Evolutionary conservation across 345 rosid genomes (phyloP).

Genomic region (Brassica carinata): DNA sequence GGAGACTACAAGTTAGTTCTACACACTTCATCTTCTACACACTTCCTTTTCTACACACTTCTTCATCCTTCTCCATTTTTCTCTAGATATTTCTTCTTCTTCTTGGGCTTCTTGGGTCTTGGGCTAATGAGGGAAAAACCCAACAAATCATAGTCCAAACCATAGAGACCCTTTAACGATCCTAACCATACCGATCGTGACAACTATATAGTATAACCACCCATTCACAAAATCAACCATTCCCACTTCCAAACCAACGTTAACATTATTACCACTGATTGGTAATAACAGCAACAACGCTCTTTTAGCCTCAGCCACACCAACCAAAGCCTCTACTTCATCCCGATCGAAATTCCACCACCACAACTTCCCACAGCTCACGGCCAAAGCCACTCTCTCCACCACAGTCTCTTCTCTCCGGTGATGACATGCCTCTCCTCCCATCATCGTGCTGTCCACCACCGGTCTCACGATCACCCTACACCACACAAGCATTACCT

Average conservation of each 20-base stretch:
- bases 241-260: conserved; percentile 28
- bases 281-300: conserved; percentile 39
- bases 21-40: too few relatives aligned
- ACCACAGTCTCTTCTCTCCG: conserved; percentile 51
- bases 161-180: conserved; percentile 54
- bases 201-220: conserved; percentile 77
- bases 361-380: conserved; percentile 64
- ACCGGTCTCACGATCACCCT: conserved; percentile 64
- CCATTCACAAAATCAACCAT: conserved; percentile 57
- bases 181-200: conserved; percentile 71
- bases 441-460: conserved; percentile 60
- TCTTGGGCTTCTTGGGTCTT: too few relatives aligned
- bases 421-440: conserved; percentile 23
- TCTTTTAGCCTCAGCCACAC: conserved; percentile 53
- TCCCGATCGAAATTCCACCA: conserved; percentile 75
- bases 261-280: conserved; percentile 27
- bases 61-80: too few relatives aligned
- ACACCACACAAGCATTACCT: conserved; percentile 61
- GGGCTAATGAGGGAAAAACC: too few relatives aligned
- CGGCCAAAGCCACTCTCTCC: conserved; percentile 49
- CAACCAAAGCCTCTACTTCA: conserved; percentile 67
- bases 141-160: conserved; percentile 32
- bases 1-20: too few relatives aligned
- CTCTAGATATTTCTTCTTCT: too few relatives aligned
- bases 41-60: too few relatives aligned